Conservation (phyloP, 768 basidiomycete species). For the Pseudohyphozyma bogoriensis region DNA sequence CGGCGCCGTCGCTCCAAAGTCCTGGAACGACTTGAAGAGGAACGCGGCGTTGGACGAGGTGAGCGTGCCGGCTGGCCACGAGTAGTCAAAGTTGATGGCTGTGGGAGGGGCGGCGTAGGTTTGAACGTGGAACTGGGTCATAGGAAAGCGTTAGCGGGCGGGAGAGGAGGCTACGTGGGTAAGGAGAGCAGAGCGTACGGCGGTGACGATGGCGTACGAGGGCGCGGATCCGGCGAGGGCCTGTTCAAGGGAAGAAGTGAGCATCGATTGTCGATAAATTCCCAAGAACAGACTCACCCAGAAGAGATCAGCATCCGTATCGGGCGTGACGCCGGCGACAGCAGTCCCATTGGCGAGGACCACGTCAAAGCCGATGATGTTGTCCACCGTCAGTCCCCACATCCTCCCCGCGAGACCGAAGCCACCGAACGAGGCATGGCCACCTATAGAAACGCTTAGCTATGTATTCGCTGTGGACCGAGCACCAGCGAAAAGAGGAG, state of each 20-base stretch:
- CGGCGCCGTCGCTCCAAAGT: slow-evolving; percentile 6
- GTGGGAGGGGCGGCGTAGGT: slow-evolving; percentile 29
- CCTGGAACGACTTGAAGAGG: slow-evolving; percentile 1
- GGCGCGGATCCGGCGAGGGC: slow-evolving; percentile 37
- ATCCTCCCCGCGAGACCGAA: slow-evolving; percentile 45
- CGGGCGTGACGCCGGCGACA: slow-evolving; percentile 34
- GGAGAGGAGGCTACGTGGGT: slow-evolving; percentile 35
- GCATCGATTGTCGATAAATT: not conserved
- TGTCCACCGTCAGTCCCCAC: slow-evolving; percentile 50
- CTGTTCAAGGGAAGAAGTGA: not conserved
- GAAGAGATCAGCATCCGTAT: slow-evolving; percentile 45
- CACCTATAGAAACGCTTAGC: too few relatives aligned
- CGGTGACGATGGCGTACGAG: slow-evolving; percentile 36
- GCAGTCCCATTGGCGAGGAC: slow-evolving; percentile 33
- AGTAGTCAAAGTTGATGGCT: slow-evolving; percentile 21
- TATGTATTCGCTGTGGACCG: too few relatives aligned
- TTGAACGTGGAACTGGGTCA: slow-evolving; percentile 33
- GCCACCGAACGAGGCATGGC: slow-evolving; percentile 8
- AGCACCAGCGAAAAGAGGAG: too few relatives aligned
- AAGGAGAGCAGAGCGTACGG: not conserved
- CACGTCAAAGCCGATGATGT: slow-evolving; percentile 40
- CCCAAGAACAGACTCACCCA: slow-evolving; percentile 36
- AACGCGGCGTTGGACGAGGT: slow-evolving; percentile 3
- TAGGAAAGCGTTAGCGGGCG: slow-evolving; percentile 35
- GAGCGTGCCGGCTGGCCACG: slow-evolving; percentile 2